phyloP scores from a whole-genome alignment of 768 basidiomycete species.

The Cubamyces sp. region DNA sequence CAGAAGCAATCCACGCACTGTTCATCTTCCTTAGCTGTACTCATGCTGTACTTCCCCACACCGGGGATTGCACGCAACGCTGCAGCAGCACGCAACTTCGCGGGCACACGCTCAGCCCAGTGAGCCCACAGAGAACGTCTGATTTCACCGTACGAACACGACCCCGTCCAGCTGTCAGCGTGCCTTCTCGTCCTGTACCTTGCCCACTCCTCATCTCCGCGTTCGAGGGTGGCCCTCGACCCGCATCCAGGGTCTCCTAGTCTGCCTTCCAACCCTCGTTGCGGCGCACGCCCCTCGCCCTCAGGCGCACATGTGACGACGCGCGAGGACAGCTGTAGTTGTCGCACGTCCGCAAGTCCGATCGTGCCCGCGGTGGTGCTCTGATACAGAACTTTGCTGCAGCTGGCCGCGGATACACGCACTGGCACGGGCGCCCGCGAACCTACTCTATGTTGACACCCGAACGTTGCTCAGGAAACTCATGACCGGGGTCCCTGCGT shows the following conservation, averaged over 20 bases:
- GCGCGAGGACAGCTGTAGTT: neutral
- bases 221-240: neutral
- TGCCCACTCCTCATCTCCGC: conserved; percentile 1
- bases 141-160: neutral
- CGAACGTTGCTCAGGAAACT: neutral
- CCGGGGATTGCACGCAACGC: too few species aligned
- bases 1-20: too few species aligned
- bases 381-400: too few species aligned
- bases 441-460: neutral
- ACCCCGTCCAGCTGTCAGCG: neutral
- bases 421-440: neutral
- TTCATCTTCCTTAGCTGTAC: too few species aligned
- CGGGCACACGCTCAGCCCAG: too few species aligned
- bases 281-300: neutral
- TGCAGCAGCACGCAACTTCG: too few species aligned
- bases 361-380: too few species aligned
- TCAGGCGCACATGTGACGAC: conserved; percentile 4
- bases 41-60: too few species aligned
- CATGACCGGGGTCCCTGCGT: conserved; percentile 6
- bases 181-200: neutral
- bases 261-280: neutral
- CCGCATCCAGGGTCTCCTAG: conserved; percentile 2
- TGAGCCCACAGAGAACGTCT: neutral
- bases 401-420: neutral
- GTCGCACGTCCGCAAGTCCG: too few species aligned